Evolutionary conservation across 2,329 filamentous ascomycete genomes (phyloP), one percentile per base, ranked within the genome.

Genomic region (Shiraia sp.): DNA sequence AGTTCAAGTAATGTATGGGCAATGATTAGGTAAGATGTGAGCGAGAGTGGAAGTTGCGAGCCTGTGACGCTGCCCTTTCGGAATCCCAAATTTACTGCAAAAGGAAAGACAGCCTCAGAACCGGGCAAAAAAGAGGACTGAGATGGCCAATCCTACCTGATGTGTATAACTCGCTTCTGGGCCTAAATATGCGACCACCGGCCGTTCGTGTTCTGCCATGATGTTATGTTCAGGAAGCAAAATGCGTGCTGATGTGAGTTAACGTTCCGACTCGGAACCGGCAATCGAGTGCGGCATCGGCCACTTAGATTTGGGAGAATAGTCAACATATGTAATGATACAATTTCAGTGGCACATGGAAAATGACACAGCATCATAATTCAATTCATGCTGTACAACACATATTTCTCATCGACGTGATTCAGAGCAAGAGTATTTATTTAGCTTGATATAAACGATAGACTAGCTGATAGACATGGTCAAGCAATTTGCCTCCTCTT

Each of bases 121-220:
- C n/a, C n/a, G n/a, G n/a, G n/a, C n/a, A n/a, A n/a, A n/a, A n/a
- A n/a, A n/a, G n/a, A n/a, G n/a, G n/a, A n/a, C n/a, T 19, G 4
- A n/a, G 22, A 23, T 26, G 8, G 12, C 6, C 10, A 22, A 24
- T 15, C 65, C 46, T 60, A 86, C 84, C 77, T 87, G 83, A 65
- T 88, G 84, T 19, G 84, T 86, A 62, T 86, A 87, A 24, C 83
- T 86, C 16, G 81, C 81, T 53, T 75, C 67, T 3, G 84, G 84
- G 6, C 84, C 84, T 22, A 88, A 67, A 59, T 81, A 88, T 29
- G 81, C 78, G 17, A 82, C 68, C 16, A 63, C 60, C 14, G 47
- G 49, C 34, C 51, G 61, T 15, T 52, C 36, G 10, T 43, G 30
- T 4, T 42, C 42, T 14, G 39, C 32, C 55, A 57, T 60, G 9